Conservation (phyloP, 2,329 filamentous ascomycete species). For the Cladophialophora yegresii region DNA sequence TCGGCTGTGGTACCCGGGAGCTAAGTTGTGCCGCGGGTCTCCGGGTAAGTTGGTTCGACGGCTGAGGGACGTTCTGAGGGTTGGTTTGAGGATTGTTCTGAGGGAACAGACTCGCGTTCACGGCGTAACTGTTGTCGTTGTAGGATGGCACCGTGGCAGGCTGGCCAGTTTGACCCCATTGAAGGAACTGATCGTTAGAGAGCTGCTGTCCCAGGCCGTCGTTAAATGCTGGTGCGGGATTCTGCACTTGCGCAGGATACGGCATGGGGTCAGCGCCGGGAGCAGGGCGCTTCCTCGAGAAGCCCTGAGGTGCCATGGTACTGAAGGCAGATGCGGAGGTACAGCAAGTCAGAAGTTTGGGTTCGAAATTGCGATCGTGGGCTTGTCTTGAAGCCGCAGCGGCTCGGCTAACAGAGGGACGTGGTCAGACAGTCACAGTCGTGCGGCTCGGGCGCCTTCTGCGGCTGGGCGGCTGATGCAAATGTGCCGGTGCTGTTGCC, state of each 20-base stretch:
- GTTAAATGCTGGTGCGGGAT: slow-evolving; percentile 41
- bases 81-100: slow-evolving; percentile 21
- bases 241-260: slow-evolving; percentile 57
- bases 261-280: slow-evolving; percentile 68
- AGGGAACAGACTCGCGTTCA: slow-evolving; percentile 48
- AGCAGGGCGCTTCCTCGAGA: slow-evolving; percentile 69
- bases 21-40: slow-evolving; percentile 43
- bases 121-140: slow-evolving; percentile 56
- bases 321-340: neutral
- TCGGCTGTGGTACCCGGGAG: slow-evolving; percentile 18
- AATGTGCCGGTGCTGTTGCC: neutral
- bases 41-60: slow-evolving; percentile 48
- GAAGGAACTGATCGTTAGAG: slow-evolving; percentile 56
- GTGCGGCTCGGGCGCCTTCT: neutral
- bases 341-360: neutral
- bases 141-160: slow-evolving; percentile 43
- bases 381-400: neutral
- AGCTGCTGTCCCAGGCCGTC: slow-evolving; percentile 48
- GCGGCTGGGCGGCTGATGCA: neutral
- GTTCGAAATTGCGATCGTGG: slow-evolving; percentile 1
- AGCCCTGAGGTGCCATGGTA: slow-evolving; percentile 43
- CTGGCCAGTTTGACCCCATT: slow-evolving; percentile 55
- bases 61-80: slow-evolving; percentile 39
- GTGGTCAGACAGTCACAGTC: neutral
- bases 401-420: neutral